A percentile compares a stretch with the other conserved stretches of the same genome.
phyloP scores from a whole-genome alignment of 257 asterid species.

The Solanum dulcamara region DNA sequence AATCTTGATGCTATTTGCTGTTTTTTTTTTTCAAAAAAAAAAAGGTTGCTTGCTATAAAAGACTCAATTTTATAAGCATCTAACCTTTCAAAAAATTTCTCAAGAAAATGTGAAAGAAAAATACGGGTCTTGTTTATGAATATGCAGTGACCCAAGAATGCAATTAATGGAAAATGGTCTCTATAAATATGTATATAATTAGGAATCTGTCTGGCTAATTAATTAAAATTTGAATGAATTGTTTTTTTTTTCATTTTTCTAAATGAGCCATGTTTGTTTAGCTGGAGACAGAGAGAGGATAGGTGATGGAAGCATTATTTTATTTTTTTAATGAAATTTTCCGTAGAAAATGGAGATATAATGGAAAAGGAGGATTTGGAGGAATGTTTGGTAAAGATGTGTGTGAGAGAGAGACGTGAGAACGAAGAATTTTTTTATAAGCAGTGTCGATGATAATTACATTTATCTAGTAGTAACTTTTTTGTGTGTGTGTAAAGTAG shows the following conservation, averaged over 20 bases:
- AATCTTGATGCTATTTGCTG: not conserved
- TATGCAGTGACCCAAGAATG: not conserved
- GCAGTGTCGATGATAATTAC: not conserved
- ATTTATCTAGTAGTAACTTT: too few species aligned
- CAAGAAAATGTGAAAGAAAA: not conserved
- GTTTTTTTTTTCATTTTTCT: not conserved
- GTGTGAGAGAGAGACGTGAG: not conserved
- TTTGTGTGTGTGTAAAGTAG: too few species aligned
- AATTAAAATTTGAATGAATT: not conserved
- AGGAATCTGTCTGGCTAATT: not conserved
- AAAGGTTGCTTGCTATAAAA: not conserved
- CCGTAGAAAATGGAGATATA: slow-evolving; percentile 34
- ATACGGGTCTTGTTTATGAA: not conserved
- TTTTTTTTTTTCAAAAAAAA: not conserved
- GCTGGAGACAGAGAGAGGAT: slow-evolving; percentile 1
- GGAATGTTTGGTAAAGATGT: slow-evolving; percentile 1
- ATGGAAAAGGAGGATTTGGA: slow-evolving; percentile 6
- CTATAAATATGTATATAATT: not conserved
- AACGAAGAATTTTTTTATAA: not conserved
- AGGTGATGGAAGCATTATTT: slow-evolving; percentile 6
- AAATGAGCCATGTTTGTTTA: slow-evolving; percentile 14
- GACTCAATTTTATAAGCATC: not conserved
- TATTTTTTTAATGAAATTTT: not conserved
- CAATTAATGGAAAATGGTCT: not conserved
- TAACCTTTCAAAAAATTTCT: not conserved